Base-by-base conservation (phyloP, 371 early-diverging fungal genomes). In the Mucor irregularis region DNA sequence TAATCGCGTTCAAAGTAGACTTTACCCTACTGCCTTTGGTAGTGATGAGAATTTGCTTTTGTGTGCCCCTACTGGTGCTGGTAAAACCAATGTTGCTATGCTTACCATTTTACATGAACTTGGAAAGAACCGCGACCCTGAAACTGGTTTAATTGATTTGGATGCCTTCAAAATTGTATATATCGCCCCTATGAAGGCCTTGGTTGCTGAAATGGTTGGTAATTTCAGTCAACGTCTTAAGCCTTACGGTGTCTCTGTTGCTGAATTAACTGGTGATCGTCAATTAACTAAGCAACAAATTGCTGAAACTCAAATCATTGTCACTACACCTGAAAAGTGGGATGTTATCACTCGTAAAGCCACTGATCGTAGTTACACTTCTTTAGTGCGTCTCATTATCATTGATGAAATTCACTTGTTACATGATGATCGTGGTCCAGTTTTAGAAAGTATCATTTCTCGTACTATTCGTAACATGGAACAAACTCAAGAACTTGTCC, bases 241-340 rank as follows among this genome's bases (percentile, higher is more conserved):
- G 59, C 81, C 83, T 3, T 90, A 86, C 58, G 93, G 93, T n/a
- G 77, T 95, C 45, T 84, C 76, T 17, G 98, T 99, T 16, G 90
- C 91, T 9, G 99, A 99, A 79, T 85, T 98, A 65, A 99, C 99
- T 14, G 99, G 99, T 67, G 99, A 99, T 78, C 89, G 94, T 4
- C 96, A 98, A 66, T 71, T 98, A 56, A 95, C 96, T 22, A 91
- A 92, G 71, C 89, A 90, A 64, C 96, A 99, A 69, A 91, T 99
- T 43, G 82, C 92, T 13, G 93, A 93, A 43, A 94, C 98, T 1
- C 93, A 97, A 64, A 89, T 99, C 64, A 95, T 99, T 61, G 91
- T 99, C 22, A 98, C 99, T 4, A 99, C 99, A 0, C 99, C 99
- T 8, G 99, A 99, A 74, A 99, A 99, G 74, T 99, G 99, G 97